Conservation (phyloP, 208 protist genomes). For the Acanthamoeba royreba region DNA sequence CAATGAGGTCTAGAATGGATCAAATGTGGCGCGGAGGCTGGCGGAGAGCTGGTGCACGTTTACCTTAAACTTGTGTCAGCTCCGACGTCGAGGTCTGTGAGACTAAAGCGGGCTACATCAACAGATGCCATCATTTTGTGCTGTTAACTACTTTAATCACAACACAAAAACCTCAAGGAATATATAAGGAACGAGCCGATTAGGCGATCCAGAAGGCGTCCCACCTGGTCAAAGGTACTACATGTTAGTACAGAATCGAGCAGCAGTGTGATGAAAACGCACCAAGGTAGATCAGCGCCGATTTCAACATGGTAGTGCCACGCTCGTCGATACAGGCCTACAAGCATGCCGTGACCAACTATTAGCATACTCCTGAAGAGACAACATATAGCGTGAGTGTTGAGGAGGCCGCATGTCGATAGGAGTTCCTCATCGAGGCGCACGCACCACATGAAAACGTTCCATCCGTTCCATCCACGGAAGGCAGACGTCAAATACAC, state of each 20-base stretch:
- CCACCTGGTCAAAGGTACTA: neutral
- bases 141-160: no score
- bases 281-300: neutral
- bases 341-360: conserved; percentile 7
- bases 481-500: neutral
- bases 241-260: neutral
- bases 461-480: neutral
- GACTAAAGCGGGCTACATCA: no score
- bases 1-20: no score
- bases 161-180: no score
- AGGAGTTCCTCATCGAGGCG: neutral
- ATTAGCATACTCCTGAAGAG: conserved; percentile 16
- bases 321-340: conserved; percentile 4
- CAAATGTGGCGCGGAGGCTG: no score
- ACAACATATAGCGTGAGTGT: neutral
- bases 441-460: conserved; percentile 40
- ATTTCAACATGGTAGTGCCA: conserved; percentile 8
- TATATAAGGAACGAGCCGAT: no score
- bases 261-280: neutral
- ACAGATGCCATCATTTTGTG: no score
- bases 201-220: neutral
- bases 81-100: no score
- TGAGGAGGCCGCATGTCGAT: no score
- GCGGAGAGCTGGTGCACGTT: no score
- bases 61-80: no score